A percentile compares a stretch with the other conserved stretches of the same genome.
Conservation (phyloP, 768 basidiomycete species). For the Termitomyces sp. region DNA sequence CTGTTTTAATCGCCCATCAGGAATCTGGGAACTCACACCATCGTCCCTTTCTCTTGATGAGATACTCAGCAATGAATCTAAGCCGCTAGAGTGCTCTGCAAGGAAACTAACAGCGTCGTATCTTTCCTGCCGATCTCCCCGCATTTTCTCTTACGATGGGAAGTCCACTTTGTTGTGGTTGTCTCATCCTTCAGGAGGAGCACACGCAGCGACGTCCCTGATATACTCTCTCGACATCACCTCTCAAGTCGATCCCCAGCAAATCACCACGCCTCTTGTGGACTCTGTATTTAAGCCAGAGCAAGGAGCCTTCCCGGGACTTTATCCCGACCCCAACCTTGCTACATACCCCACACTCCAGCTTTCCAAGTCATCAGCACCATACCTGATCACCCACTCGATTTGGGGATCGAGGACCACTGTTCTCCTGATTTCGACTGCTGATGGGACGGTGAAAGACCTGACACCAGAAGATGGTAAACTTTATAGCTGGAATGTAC, state of each 20-base stretch:
- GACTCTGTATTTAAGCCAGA: conserved; percentile 40
- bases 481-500: conserved; percentile 54
- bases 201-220: conserved; percentile 55
- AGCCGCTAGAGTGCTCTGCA: conserved; percentile 17
- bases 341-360: conserved; percentile 39
- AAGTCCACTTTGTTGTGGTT: conserved; percentile 48
- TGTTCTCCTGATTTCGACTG: conserved; percentile 44
- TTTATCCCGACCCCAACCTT: conserved; percentile 55
- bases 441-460: conserved; percentile 39
- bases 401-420: conserved; percentile 55
- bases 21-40: conserved; percentile 52
- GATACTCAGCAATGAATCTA: conserved; percentile 7
- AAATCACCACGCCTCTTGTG: conserved; percentile 31
- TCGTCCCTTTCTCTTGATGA: conserved; percentile 11
- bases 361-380: conserved; percentile 12
- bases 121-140: conserved; percentile 60
- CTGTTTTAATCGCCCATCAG: conserved; percentile 59
- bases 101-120: conserved; percentile 42
- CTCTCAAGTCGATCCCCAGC: conserved; percentile 4
- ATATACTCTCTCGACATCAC: conserved; percentile 46
- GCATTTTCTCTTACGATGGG: conserved; percentile 32
- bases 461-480: conserved; percentile 38
- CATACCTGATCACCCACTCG: conserved; percentile 44
- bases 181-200: conserved; percentile 52
- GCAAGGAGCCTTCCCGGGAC: conserved; percentile 53